Conservation (phyloP, 768 basidiomycete genomes). For the Boletus subparvulus region DNA sequence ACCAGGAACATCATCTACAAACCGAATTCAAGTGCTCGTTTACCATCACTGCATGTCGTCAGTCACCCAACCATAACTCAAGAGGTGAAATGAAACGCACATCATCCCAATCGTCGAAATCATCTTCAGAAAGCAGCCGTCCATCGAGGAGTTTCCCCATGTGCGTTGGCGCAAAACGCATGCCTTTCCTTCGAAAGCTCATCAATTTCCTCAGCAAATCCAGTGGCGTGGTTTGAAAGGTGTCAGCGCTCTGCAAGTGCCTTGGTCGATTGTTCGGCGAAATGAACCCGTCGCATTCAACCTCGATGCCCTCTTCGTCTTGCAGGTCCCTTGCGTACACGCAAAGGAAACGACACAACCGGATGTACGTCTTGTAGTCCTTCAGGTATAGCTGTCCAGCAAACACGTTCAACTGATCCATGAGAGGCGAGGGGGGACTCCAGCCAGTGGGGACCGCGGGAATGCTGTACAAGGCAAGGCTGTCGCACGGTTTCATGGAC, state of each 20-base stretch:
- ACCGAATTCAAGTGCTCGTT: background rate
- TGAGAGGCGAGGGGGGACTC: background rate
- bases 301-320: conserved; percentile 4
- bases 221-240: conserved; percentile 40
- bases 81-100: background rate
- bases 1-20: background rate
- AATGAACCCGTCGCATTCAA: conserved; percentile 24
- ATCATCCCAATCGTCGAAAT: conserved; percentile 1
- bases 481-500: conserved; percentile 38
- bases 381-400: conserved; percentile 34
- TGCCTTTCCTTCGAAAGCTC: conserved; percentile 40
- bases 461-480: conserved; percentile 17
- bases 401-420: conserved; percentile 31
- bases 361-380: conserved; percentile 28
- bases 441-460: conserved; percentile 2
- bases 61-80: background rate
- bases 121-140: conserved; percentile 17
- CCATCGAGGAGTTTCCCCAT: conserved; percentile 41
- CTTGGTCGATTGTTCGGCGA: conserved; percentile 11
- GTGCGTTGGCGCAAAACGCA: conserved; percentile 39
- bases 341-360: conserved; percentile 28
- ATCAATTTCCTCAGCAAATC: conserved; percentile 22
- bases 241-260: background rate
- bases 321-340: conserved; percentile 20
- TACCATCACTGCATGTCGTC: background rate